Base-by-base conservation (phyloP, 106 monocot genomes). In the Platanthera guangdongensis region DNA sequence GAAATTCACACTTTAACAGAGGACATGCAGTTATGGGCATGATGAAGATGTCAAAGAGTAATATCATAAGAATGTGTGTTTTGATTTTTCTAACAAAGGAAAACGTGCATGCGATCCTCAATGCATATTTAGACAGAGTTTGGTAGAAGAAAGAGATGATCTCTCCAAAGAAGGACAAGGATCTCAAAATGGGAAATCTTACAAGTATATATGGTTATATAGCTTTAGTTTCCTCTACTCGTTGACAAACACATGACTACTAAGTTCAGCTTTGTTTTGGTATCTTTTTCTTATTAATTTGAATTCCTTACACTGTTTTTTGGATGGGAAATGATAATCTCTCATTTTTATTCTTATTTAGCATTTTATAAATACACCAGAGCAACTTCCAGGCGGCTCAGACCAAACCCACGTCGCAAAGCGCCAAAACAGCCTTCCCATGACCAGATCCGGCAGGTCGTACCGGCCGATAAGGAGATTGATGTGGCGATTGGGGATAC, bases 1-100 rank as follows among this genome's bases (percentile, higher is more conserved):
- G n/a, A n/a, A n/a, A n/a, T n/a, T n/a, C n/a, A n/a, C n/a, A n/a
- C n/a, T n/a, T n/a, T n/a, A n/a, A n/a, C n/a, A n/a, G n/a, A n/a
- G n/a, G n/a, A n/a, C n/a, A n/a, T n/a, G 94, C 55, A 84, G 78
- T 59, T 97, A 85, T 83, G 77, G 87, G 53, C 97, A 97, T 79
- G 97, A 94, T 72, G 74, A 72, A 50, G 87, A 85, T 60, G 85
- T 91, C 3, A 87, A 84, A 78, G 88, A 80, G 78, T 89, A 89
- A n/a, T 97, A 83, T 74, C 16, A n/a, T n/a, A 87, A 87, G 85
- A 97, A 92, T 86, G 89, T 93, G 51, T 97, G 97, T 67, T 97
- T 97, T 88, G 97, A 97, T 83, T 97, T 94, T 65, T 81, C 94
- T 39, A 97, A 97, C 75, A 94, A 94, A 82, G 97, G 97, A 79